phyloP scores from a whole-genome alignment of 2,329 filamentous ascomycete genomes.

The Penicillium sclerotiorum region DNA sequence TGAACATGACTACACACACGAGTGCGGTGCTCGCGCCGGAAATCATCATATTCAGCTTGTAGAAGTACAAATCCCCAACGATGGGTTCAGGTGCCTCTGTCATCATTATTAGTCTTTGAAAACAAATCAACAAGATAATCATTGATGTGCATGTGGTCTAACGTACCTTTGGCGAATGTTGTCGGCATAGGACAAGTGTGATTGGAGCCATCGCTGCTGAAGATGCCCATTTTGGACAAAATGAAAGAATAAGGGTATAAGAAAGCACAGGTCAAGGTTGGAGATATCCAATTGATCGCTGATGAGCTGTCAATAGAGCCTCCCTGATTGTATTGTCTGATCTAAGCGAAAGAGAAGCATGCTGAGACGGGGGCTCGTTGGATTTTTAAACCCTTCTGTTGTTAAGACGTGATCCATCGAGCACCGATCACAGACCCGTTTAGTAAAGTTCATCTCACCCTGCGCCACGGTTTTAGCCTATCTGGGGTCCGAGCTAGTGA shows the following conservation, averaged over 20 bases:
- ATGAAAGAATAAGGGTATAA: neutral
- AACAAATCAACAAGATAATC: neutral
- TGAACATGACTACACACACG: conserved; percentile 31
- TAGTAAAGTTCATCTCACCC: neutral
- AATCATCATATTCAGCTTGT: conserved; percentile 41
- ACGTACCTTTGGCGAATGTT: neutral
- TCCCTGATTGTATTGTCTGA: no score
- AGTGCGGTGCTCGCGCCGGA: conserved; percentile 40
- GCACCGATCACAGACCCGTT: neutral
- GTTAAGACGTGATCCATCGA: neutral
- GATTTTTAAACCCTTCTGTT: neutral
- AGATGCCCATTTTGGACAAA: neutral
- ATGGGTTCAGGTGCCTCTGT: conserved; percentile 10
- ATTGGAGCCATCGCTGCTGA: neutral
- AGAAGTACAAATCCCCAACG: conserved; percentile 29
- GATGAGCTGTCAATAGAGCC: no score
- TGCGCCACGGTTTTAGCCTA: neutral
- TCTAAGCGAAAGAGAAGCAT: no score
- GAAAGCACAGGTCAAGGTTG: neutral
- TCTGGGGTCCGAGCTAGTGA: neutral
- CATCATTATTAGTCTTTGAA: no score
- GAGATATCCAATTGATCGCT: neutral
- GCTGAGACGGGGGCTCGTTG: neutral
- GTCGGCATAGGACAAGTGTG: conserved; percentile 7
- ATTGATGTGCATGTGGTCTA: neutral